Evolutionary conservation across 345 rosid genomes (phyloP).

Genomic region (Anacardium occidentale): DNA sequence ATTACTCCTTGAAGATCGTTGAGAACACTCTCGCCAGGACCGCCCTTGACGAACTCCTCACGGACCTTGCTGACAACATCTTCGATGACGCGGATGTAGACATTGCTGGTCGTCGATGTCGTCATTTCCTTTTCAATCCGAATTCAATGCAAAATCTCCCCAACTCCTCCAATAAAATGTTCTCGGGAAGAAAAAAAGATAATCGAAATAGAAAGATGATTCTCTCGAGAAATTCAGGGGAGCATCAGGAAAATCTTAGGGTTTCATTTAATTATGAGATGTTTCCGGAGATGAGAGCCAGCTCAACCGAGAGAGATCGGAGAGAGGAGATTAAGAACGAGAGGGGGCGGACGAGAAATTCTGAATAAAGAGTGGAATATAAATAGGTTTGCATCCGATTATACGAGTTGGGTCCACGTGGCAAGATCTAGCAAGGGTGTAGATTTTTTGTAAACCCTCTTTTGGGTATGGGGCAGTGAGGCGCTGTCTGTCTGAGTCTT

Average conservation of each 20-base stretch:
- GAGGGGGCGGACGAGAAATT: constrained; percentile 53
- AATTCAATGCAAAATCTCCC: constrained; percentile 14
- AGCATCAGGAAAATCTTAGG: not conserved
- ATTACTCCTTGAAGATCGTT: constrained; percentile 88
- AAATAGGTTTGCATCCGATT: constrained; percentile 99
- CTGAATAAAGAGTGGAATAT: constrained; percentile 70
- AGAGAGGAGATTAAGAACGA: constrained; percentile 7
- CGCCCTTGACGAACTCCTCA: constrained; percentile 75
- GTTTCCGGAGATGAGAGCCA: constrained; percentile 20
- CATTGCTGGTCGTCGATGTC: constrained; percentile 56
- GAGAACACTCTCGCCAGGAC: constrained; percentile 87
- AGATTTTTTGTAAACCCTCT: not conserved
- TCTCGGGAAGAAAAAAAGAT: not conserved
- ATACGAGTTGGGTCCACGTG: constrained; percentile 57
- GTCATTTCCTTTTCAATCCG: constrained; percentile 37
- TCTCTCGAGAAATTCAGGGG: constrained; percentile 14
- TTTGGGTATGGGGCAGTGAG: too few species aligned
- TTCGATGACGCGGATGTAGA: constrained; percentile 85
- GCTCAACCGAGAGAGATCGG: constrained; percentile 25
- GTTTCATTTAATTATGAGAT: constrained; percentile 28
- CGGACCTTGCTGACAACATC: constrained; percentile 92
- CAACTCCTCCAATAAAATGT: constrained; percentile 17
- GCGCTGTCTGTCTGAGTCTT: too few species aligned
- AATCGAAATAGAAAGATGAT: constrained; percentile 11
- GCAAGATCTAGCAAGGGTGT: constrained; percentile 36